Evolutionary conservation across 1,139 yeast genomes (phyloP), one percentile per base, ranked within the genome.

Genomic region (Candida sojae): DNA sequence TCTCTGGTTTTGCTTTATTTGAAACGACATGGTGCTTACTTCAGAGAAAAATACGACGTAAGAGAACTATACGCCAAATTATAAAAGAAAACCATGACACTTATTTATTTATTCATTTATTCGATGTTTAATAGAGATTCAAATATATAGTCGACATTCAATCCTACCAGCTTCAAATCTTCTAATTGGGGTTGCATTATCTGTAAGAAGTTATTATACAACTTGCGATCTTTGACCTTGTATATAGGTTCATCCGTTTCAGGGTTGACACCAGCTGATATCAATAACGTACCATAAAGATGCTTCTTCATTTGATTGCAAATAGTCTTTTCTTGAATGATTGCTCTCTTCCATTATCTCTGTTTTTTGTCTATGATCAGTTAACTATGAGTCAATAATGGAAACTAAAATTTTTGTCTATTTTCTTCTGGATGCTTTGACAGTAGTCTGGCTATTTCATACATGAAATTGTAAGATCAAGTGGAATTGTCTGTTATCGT

Each of bases 101-200:
- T 36, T 21, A 23, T 25, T 21, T 42, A 39, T 44, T 41, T 10
- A 29, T 47, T 25, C 25, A 13, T 38, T 6, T 35, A 46, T 38
- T 48, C 43, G 39, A 44, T 31, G 32, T 41, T 43, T 33, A 54
- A 26, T 26, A 68, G 59, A 36, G 66, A 66, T 41, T 80, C 83
- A 57, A 84, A 70, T 42, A 84, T 63, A 56, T 80, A 86, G 51
- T 81, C 92, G 47, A 89, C 83, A 57, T 88, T 89, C 45, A 91
- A 73, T 0, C 96, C 96, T 9, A 82, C 83, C 1, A 70, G 65
- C 57, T 83, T 84, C 55, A 91, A 68, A 41, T 80, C 83, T 32
- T 75, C 76, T 39, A 87, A 80, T 59, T 89, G 96, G 38, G 77
- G 75, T 55, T 71, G 63, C 54, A 89, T 68, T 48, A 83, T 75